phyloP scores from a whole-genome alignment of 345 rosid genomes.

The Diplotaxis tenuifolia region DNA sequence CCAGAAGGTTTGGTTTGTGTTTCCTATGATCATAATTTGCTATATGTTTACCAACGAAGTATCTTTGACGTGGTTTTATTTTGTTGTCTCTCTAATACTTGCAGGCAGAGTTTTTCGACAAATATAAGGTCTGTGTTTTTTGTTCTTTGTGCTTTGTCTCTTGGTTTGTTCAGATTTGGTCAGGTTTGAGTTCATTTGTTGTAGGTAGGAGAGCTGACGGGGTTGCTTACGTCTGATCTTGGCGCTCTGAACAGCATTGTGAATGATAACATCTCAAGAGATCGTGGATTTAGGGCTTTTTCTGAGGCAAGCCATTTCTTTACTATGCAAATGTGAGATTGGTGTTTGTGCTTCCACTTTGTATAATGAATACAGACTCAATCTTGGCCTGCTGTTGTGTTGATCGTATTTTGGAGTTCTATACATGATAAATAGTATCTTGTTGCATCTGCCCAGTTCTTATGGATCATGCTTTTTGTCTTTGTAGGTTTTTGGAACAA shows the following conservation, averaged over 20 bases:
- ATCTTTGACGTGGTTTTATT: not conserved
- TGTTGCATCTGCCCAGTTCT: conserved; percentile 1
- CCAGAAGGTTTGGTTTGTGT: conserved; percentile 57
- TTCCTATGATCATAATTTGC: not conserved
- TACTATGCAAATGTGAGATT: conserved; percentile 60
- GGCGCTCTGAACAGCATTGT: conserved; percentile 75
- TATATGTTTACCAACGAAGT: not conserved
- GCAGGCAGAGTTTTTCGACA: conserved; percentile 91
- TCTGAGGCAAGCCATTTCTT: conserved; percentile 93
- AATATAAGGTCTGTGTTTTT: conserved; percentile 61
- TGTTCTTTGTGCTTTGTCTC: not conserved
- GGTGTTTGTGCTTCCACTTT: conserved; percentile 17
- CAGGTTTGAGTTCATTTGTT: not conserved
- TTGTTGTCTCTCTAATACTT: too few species aligned
- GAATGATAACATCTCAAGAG: conserved; percentile 88
- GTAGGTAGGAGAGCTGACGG: conserved; percentile 88
- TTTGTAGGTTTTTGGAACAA: conserved; percentile 73
- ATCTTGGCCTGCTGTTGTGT: conserved; percentile 3
- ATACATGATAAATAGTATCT: not conserved
- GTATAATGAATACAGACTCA: conserved; percentile 1
- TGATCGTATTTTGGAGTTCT: conserved; percentile 9
- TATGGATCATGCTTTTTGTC: conserved; percentile 15
- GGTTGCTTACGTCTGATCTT: conserved; percentile 85
- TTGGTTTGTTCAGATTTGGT: not conserved
- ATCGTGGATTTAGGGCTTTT: conserved; percentile 97